Evolutionary conservation across 192 early-diverging fungal species (phyloP), one percentile per base, ranked within the genome.

Genomic region (Linnemannia elongata): DNA sequence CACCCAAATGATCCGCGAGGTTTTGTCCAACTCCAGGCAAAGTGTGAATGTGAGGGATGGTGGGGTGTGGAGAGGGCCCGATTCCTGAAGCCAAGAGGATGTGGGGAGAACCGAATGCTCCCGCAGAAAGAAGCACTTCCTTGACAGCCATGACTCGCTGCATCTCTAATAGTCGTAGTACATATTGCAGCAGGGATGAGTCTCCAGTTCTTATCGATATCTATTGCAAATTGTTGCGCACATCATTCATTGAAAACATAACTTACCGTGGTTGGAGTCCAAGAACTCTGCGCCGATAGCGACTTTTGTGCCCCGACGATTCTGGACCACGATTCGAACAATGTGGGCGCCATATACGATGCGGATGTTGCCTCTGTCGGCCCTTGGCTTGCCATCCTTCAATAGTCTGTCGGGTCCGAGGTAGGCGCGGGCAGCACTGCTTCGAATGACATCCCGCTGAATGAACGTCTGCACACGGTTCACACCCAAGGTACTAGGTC

Each of bases 81-180:
- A 91, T 86, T 63, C 90, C 89, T 22, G 89, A 90, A 33, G 87
- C 76, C 35, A 89, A 8, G 15, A 90, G 84, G 38, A 91, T 82
- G 4, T 82, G 79, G 4, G 90, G 89, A 0, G 88, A 85, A 41
- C 80, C 80, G 77, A 89, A 81, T 22, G 90, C 39, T 18, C 90
- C 90, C 20, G 88, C 90, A 55, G 79, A 83, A 60, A 91, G 82
- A 39, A 91, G 76, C 6, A 91, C 87, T 33, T 92, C 90, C 52
- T 73, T 85, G 22, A 72, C 55, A 27, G 80, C 82, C 76, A 78
- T 82, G 52, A 85, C 82, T 24, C 52, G 54, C 0, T 77, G 78
- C 44, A 81, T 55, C 38, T 74, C 88, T 83, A 70, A 72, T 68
- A 10, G 1, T 30, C 1, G 6, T 4, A 54, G 38, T 18, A 35